Conservation (phyloP, 306 rosid genomes). For the Cicer cuneatum region DNA sequence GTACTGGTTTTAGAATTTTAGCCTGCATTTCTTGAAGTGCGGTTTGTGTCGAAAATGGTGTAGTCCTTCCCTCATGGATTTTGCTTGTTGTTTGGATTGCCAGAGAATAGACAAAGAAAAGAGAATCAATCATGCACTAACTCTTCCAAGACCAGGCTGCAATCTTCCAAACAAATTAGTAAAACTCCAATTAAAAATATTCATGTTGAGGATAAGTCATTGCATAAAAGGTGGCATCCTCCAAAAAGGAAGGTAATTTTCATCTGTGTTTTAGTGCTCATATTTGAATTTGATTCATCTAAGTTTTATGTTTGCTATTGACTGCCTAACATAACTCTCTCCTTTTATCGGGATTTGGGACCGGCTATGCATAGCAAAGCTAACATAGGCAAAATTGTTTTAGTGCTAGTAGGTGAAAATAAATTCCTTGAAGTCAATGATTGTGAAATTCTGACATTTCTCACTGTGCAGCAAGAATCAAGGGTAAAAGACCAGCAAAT, state of each 20-base stretch:
- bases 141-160: slow-evolving; percentile 53
- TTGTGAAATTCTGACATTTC: slow-evolving; percentile 28
- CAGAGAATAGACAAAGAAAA: slow-evolving; percentile 71
- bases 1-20: slow-evolving; percentile 12
- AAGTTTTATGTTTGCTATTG: too few relatives aligned
- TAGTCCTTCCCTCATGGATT: slow-evolving; percentile 35
- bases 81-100: slow-evolving; percentile 38
- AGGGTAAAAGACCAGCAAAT: slow-evolving; percentile 48
- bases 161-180: slow-evolving; percentile 47
- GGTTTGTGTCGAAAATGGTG: slow-evolving; percentile 15
- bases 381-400: neutral
- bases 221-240: slow-evolving; percentile 54
- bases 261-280: neutral
- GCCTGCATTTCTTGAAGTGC: slow-evolving; percentile 1
- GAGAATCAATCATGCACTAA: slow-evolving; percentile 62
- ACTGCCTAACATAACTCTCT: too few relatives aligned
- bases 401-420: slow-evolving; percentile 26
- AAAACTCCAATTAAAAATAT: slow-evolving; percentile 55
- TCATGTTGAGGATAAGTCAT: slow-evolving; percentile 51
- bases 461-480: slow-evolving; percentile 65
- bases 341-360: too few relatives aligned
- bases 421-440: slow-evolving; percentile 31
- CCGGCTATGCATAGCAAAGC: too few relatives aligned
- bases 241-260: slow-evolving; percentile 59
- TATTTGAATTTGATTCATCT: too few relatives aligned